Percentiles rank a stretch among this genome's conserved stretches.
These are phyloP conservation scores for Acacia confusa DNA, from an alignment of 306 rosid species.

Conservation along the genomic window DNA sequence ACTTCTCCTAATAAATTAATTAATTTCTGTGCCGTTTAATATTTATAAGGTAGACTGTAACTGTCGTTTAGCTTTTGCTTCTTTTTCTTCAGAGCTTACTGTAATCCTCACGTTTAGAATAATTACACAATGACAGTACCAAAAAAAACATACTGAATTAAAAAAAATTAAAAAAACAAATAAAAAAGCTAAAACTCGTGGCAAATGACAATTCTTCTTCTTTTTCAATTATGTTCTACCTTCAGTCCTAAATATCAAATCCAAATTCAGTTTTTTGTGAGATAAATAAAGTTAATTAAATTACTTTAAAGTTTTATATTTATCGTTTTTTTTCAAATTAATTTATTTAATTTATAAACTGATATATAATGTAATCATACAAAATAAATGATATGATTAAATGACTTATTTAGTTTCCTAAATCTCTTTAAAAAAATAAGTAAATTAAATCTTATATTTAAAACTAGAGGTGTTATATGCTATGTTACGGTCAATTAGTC, in stretches of 20 bases:
- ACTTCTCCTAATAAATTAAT: background rate
- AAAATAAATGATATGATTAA: too few relatives aligned
- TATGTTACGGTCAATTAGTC: background rate
- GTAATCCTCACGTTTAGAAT: background rate
- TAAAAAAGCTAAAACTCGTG: background rate
- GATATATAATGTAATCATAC: too few relatives aligned
- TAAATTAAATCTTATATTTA: too few relatives aligned
- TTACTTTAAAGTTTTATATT: too few relatives aligned
- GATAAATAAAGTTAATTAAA: too few relatives aligned
- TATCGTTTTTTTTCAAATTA: too few relatives aligned
- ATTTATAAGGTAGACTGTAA: background rate
- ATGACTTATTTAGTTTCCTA: too few relatives aligned
- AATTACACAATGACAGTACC: background rate
- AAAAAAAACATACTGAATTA: too few relatives aligned
- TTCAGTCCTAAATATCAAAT: rapidly evolving
- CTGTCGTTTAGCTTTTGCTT: background rate
- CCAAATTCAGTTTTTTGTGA: too few relatives aligned
- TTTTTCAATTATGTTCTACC: background rate
- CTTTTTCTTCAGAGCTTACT: background rate
- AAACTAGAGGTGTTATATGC: background rate
- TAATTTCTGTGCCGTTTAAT: background rate
- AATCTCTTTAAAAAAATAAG: too few relatives aligned
- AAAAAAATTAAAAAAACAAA: too few relatives aligned
- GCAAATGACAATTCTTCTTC: background rate
- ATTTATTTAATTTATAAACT: too few relatives aligned